These are phyloP conservation scores for Calonectria honghensis DNA, from an alignment of 2,329 filamentous ascomycete species.

Conservation along the genomic window DNA sequence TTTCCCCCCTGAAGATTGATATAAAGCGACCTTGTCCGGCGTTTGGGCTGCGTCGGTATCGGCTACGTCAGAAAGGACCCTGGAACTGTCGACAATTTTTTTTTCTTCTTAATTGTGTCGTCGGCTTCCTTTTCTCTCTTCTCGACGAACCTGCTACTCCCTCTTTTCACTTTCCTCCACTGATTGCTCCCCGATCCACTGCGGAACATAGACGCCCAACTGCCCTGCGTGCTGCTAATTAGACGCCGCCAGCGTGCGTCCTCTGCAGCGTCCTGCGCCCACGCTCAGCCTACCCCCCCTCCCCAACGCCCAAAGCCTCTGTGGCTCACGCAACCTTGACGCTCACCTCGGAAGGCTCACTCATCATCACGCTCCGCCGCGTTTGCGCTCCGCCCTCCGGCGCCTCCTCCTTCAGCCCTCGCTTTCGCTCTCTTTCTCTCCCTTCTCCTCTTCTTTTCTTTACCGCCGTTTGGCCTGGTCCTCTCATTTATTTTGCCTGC, in stretches of 20 bases:
- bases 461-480: constrained; percentile 40
- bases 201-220: constrained; percentile 33
- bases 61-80: background rate
- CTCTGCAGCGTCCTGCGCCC: constrained; percentile 36
- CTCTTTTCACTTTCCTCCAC: constrained; percentile 4
- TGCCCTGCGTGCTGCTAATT: constrained; percentile 24
- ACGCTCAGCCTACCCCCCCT: constrained; percentile 35
- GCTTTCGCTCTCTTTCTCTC: constrained; percentile 25
- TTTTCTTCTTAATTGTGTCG: background rate
- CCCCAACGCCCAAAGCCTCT: constrained; percentile 27
- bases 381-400: constrained; percentile 38
- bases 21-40: constrained; percentile 31
- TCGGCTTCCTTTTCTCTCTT: constrained; percentile 3
- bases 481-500: constrained; percentile 23
- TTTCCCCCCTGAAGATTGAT: constrained; percentile 37
- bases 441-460: constrained; percentile 35
- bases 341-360: constrained; percentile 35
- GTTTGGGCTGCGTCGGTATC: constrained; percentile 26
- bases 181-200: constrained; percentile 1
- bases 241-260: constrained; percentile 32
- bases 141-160: background rate
- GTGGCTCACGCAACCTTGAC: constrained; percentile 36
- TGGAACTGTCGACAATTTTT: constrained; percentile 2
- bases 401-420: constrained; percentile 41
- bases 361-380: constrained; percentile 40